Evolutionary conservation across 164 flowering plant genomes (phyloP), one percentile per base, ranked within the genome.

Genomic region (Piper betle): DNA sequence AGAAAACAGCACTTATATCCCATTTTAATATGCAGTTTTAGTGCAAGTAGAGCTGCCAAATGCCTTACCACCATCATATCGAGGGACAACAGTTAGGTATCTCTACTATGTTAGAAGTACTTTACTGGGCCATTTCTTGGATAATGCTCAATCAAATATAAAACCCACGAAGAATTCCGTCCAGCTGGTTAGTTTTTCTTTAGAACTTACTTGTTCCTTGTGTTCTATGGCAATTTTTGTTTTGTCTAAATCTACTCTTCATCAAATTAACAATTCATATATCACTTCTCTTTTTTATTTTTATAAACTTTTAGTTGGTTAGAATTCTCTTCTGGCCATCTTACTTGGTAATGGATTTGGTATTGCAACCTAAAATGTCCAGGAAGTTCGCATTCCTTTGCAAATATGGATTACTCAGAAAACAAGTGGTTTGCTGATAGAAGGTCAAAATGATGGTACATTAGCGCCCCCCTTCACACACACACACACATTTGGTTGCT

Each of bases 321-420:
- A 43, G 20, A 40, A 12, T 39, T 60, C 46, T 61, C 37, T 12
- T 61, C 17, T 61, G 39, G 15, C 54, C n/a, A 25, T n/a, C 59
- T 0, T 13, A 42, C 50, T 57, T 15, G 50, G 6, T 65, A 19
- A 65, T 52, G 12, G 46, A 46, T 19, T n/a, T 59, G 54, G 17
- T 62, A 41, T 58, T 64, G 37, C 63, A 56, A n/a, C 46, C 55
- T 65, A 58, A 41, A 40, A 56, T 57, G 42, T 58, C 61, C 80
- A 93, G 99, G 99, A 90, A 74, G 81, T 81, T 68, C 90, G 96
- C 56, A 42, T 74, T 63, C 92, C 96, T 19, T 65, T 93, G 66
- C 97, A 90, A 72, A 72, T 93, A 74, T 90, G 99, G 97, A 82
- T 82, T 40, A 74, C 78, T 54, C 92, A 86, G 68, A 84, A 84